phyloP scores from a whole-genome alignment of 2,329 filamentous ascomycete genomes.

The Hansfordia pulvinata region DNA sequence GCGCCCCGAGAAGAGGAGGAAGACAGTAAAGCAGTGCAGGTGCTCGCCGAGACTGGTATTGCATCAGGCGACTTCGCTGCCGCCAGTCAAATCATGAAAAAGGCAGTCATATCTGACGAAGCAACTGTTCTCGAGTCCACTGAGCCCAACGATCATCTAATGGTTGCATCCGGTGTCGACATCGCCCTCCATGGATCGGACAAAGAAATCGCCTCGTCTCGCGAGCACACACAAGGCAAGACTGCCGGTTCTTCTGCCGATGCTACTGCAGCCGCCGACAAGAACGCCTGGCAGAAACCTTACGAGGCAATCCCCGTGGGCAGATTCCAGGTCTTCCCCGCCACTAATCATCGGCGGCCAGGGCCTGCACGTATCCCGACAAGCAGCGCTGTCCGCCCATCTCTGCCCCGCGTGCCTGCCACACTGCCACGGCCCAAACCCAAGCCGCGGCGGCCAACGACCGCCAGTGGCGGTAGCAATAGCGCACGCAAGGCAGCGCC shows the following conservation, averaged over 20 bases:
- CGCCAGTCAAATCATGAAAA: slow-evolving; percentile 11
- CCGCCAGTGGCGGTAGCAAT: slow-evolving; percentile 16
- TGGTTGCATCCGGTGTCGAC: too few relatives aligned
- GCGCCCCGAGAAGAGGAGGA: slow-evolving; percentile 72
- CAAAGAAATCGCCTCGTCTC: too few relatives aligned
- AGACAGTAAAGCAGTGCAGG: slow-evolving; percentile 21
- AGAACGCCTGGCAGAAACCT: slow-evolving; percentile 27
- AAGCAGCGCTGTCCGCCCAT: slow-evolving; percentile 19
- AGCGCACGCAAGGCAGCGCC: slow-evolving; percentile 18
- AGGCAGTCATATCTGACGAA: slow-evolving; percentile 13
- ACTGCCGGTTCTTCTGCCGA: slow-evolving; percentile 6
- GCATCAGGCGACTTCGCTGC: slow-evolving; percentile 17
- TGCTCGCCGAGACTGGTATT: slow-evolving; percentile 15
- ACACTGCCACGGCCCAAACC: slow-evolving; percentile 21
- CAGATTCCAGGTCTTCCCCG: slow-evolving; percentile 69
- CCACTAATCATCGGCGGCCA: slow-evolving; percentile 36
- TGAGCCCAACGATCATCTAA: slow-evolving; percentile 21
- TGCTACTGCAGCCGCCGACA: slow-evolving; percentile 10
- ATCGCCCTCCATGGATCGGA: too few relatives aligned
- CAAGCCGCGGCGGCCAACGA: slow-evolving; percentile 21
- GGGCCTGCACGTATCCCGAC: slow-evolving; percentile 30
- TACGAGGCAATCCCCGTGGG: slow-evolving; percentile 50
- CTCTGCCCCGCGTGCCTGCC: slow-evolving; percentile 12
- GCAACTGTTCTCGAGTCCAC: slow-evolving; percentile 23
- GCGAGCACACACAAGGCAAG: slow-evolving; percentile 13